These are phyloP conservation scores for Salix dunnii DNA, from an alignment of 345 rosid genomes.

Conservation along the genomic window DNA sequence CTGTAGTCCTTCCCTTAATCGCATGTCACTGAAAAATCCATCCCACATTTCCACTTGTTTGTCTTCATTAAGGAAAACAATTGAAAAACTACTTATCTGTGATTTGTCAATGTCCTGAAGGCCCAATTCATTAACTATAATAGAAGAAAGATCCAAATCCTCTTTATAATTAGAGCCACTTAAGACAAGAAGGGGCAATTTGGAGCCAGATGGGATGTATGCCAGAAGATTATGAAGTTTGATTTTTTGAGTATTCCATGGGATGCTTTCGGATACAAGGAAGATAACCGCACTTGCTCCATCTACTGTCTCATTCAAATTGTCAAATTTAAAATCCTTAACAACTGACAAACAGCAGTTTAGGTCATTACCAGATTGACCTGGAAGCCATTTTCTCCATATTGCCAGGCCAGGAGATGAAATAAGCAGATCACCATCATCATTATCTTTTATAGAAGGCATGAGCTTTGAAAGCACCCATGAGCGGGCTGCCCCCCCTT, in stretches of 20 bases:
- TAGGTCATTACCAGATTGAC: conserved; percentile 36
- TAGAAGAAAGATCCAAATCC: conserved; percentile 38
- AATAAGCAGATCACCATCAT: conserved; percentile 42
- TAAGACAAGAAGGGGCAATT: conserved; percentile 72
- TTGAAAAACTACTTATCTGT: conserved; percentile 44
- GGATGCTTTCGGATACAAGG: conserved; percentile 55
- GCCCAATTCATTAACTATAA: conserved; percentile 46
- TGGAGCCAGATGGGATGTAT: conserved; percentile 61
- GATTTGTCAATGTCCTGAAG: conserved; percentile 66
- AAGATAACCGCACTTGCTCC: conserved; percentile 86
- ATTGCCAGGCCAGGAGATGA: conserved; percentile 64
- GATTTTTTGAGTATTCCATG: conserved; percentile 59
- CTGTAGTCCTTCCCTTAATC: conserved; percentile 64
- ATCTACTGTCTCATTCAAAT: conserved; percentile 32
- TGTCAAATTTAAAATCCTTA: conserved; percentile 40
- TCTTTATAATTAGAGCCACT: conserved; percentile 42
- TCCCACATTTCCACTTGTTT: conserved; percentile 30
- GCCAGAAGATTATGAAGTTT: conserved; percentile 54
- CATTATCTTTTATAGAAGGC: conserved; percentile 41
- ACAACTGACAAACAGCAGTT: conserved; percentile 72
- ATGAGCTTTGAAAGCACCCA: conserved; percentile 83
- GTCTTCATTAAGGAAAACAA: conserved; percentile 57
- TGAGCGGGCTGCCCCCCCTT: conserved; percentile 37
- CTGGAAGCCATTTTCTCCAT: conserved; percentile 70
- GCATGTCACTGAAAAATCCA: conserved; percentile 65